A percentile compares a stretch with the other conserved stretches of the same genome.
These are phyloP conservation scores for Metschnikowia cerradonensis DNA, from an alignment of 805 yeast species.

Conservation along the genomic window DNA sequence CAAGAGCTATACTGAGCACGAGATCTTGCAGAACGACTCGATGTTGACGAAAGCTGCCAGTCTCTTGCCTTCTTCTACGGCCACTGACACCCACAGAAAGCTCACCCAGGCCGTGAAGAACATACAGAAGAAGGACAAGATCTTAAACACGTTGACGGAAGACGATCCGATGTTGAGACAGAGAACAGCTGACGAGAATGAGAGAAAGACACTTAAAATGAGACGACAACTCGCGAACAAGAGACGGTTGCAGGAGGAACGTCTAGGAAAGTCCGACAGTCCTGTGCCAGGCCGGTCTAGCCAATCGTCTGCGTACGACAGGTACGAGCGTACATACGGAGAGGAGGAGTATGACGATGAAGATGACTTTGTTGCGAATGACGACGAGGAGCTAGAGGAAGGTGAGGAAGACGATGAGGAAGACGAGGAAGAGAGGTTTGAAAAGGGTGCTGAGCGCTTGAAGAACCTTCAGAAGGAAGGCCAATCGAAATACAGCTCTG, in stretches of 20 bases:
- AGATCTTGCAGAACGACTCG: constrained; percentile 66
- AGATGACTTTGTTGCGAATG: constrained; percentile 43
- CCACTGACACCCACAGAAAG: constrained; percentile 74
- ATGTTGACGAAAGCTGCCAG: constrained; percentile 61
- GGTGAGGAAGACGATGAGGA: constrained; percentile 43
- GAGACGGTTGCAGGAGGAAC: constrained; percentile 56
- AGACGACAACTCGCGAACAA: constrained; percentile 64
- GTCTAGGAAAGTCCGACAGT: constrained; percentile 45
- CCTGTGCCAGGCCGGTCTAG: constrained; percentile 21
- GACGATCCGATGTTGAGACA: constrained; percentile 70
- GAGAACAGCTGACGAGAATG: constrained; percentile 62
- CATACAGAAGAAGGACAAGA: constrained; percentile 44
- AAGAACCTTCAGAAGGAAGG: constrained; percentile 54
- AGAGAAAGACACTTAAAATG: constrained; percentile 50
- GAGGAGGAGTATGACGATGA: constrained; percentile 36
- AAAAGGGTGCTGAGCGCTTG: constrained; percentile 56
- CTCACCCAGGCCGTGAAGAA: constrained; percentile 67
- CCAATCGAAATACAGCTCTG: constrained; percentile 42
- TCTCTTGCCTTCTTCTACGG: constrained; percentile 87
- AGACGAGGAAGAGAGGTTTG: constrained; percentile 47
- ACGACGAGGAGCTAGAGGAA: constrained; percentile 37
- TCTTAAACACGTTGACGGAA: constrained; percentile 50
- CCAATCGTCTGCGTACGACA: constrained; percentile 34
- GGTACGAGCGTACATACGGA: constrained; percentile 36
- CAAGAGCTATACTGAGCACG: constrained; percentile 65